Evolutionary conservation across 1,284 basidiomycete species (phyloP).

Genomic region (Golubevia sp.): DNA sequence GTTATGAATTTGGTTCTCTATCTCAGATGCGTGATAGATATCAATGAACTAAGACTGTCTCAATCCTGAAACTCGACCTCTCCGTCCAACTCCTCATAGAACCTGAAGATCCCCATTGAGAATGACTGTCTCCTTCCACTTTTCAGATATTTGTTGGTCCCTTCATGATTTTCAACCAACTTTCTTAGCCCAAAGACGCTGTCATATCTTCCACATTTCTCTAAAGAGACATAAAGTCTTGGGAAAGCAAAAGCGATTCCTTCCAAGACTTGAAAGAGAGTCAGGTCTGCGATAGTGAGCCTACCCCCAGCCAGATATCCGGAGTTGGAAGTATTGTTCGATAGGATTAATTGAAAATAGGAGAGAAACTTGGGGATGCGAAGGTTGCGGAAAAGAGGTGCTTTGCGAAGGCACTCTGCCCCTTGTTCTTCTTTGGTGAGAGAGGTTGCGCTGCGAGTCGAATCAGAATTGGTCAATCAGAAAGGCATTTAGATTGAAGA

Average conservation of each 20-base stretch:
- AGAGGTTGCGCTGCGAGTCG: conserved; percentile 20
- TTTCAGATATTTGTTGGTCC: conserved; percentile 64
- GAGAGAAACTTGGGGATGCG: conserved; percentile 67
- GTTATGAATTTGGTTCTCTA: too few species aligned
- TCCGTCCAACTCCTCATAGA: conserved; percentile 66
- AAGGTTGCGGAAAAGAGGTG: conserved; percentile 63
- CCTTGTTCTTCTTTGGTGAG: conserved; percentile 66
- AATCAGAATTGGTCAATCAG: conserved; percentile 9
- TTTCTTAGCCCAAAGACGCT: conserved; percentile 37
- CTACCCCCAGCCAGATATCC: conserved; percentile 63
- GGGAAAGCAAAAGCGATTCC: conserved; percentile 67
- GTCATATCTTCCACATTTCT: conserved; percentile 50
- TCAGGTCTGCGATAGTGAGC: conserved; percentile 66
- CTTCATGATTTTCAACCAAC: conserved; percentile 48
- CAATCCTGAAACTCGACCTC: too few species aligned
- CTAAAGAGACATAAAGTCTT: conserved; percentile 57
- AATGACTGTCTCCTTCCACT: conserved; percentile 63
- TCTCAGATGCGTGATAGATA: too few species aligned
- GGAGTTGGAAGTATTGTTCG: conserved; percentile 11
- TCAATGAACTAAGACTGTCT: too few species aligned
- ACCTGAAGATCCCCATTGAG: conserved; percentile 64
- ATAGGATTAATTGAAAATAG: conserved; percentile 12
- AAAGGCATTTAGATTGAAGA: conserved; percentile 14
- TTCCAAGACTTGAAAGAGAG: conserved; percentile 64
- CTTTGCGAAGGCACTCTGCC: conserved; percentile 54